Evolutionary conservation across 805 yeast species (phyloP).

Genomic region (Yamadazyma sp.): DNA sequence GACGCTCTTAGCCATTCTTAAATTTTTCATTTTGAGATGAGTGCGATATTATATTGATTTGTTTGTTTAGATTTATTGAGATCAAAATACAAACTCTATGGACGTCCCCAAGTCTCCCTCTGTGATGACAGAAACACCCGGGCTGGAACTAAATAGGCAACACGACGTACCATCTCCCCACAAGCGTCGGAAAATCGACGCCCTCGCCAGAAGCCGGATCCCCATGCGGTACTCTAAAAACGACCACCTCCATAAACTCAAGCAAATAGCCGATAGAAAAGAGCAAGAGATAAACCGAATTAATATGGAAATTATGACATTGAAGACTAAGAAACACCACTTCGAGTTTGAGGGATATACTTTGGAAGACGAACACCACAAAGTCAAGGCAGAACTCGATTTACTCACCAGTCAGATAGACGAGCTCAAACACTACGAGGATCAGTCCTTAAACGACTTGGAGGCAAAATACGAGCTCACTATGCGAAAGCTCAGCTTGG

Average conservation of each 20-base stretch:
- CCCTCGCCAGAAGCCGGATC: conserved; percentile 9
- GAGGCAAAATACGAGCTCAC: conserved; percentile 25
- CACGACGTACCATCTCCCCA: conserved; percentile 7
- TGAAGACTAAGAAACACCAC: conserved; percentile 38
- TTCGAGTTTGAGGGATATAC: conserved; percentile 36
- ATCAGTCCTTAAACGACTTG: conserved; percentile 22
- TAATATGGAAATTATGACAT: conserved; percentile 23
- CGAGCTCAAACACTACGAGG: conserved; percentile 25
- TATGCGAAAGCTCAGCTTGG: conserved; percentile 21
- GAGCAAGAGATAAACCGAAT: conserved; percentile 19
- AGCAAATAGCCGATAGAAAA: conserved; percentile 16
- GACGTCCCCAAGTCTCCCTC: too few species aligned
- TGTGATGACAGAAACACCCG: conserved; percentile 3
- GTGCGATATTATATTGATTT: conserved; percentile 5
- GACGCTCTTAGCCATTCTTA: conserved; percentile 4
- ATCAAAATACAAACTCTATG: too few species aligned
- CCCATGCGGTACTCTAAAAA: conserved; percentile 17
- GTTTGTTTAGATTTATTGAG: too few species aligned
- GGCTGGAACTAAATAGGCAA: background rate
- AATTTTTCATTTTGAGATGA: background rate
- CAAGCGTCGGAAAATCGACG: conserved; percentile 7
- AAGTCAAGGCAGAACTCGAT: conserved; percentile 37
- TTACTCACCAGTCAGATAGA: conserved; percentile 34
- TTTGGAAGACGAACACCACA: conserved; percentile 33
- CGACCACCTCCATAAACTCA: conserved; percentile 15